Base-by-base conservation (phyloP, 2,329 filamentous ascomycete species). In the Cladophialophora chaetospira region DNA sequence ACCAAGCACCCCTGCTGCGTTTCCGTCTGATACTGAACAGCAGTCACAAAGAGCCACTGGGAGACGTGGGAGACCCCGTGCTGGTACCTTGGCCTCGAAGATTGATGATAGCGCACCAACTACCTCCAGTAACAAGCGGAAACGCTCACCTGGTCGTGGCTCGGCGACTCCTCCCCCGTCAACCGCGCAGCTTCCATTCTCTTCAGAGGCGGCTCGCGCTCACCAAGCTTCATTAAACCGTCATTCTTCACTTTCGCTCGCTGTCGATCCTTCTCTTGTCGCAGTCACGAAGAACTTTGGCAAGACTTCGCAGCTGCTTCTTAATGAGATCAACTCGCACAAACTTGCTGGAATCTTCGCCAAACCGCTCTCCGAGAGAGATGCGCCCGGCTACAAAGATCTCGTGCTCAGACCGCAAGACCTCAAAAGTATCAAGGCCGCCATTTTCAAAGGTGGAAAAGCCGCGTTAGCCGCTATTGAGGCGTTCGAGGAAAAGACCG, bases 271-370 rank as follows among this genome's bases (percentile, higher is more conserved):
- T 31, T 66, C 49, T 8, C 48, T 61, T 13, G 60, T 67, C 28
- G 29, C 74, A 38, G 75, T 73, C 28, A 71, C 74, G 5, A 75
- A 73, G 38, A 77, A 75, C 25, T 78, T 78, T 59, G 83, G 87
- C 31, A 85, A 87, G 63, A 88, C 90, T 11, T 87, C 86, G 28
- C 82, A 82, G 3, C 86, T 87, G 3, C 85, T 89, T 10, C 79
- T 92, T 62, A 88, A 91, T 68, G 86, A 90, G 65, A 88, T 92
- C 57, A 83, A 85, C 21, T 88, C 85, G 51, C 88, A 92, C 69
- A 87, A 88, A 29, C 84, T 88, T 64, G 89, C 88, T 43, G 90
- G 89, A 63, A 89, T 90, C 72, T 93, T 93, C 68, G 86, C 87
- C 25, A 86, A 86, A 53, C 86, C 87, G 1, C 81, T 93, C 46